These are phyloP conservation scores for Diaporthe nobilis DNA, from an alignment of 2,329 filamentous ascomycete species.

Conservation along the genomic window DNA sequence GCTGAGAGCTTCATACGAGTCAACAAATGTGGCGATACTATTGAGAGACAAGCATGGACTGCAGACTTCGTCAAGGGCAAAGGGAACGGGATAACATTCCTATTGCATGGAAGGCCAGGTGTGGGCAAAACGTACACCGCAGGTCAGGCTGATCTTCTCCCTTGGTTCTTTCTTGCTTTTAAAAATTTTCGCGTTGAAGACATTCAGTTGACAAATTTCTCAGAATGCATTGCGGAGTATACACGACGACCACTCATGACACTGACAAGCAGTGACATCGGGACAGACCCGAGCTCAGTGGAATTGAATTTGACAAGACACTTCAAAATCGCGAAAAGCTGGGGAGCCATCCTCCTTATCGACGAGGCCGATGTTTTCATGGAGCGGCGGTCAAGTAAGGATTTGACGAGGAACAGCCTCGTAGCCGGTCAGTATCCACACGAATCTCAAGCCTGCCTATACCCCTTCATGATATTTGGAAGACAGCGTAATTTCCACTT, in stretches of 20 bases:
- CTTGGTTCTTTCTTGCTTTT: too few relatives aligned
- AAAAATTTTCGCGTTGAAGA: too few relatives aligned
- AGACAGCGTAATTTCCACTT: too few relatives aligned
- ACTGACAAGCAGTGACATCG: slow-evolving; percentile 49
- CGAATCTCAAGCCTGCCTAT: too few relatives aligned
- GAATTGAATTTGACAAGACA: slow-evolving; percentile 2
- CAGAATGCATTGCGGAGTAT: slow-evolving; percentile 52
- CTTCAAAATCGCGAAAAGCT: slow-evolving; percentile 43
- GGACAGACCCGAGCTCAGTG: slow-evolving; percentile 30
- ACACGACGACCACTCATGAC: slow-evolving; percentile 50
- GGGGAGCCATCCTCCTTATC: slow-evolving; percentile 47
- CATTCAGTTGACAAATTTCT: too few relatives aligned
- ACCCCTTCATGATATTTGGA: too few relatives aligned
- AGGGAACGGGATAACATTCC: slow-evolving; percentile 20
- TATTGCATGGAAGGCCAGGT: slow-evolving; percentile 26
- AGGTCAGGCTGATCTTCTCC: slow-evolving; percentile 41
- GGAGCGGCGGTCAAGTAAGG: slow-evolving; percentile 46
- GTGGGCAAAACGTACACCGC: slow-evolving; percentile 44
- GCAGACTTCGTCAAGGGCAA: slow-evolving; percentile 36
- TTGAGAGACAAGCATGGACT: slow-evolving; percentile 29
- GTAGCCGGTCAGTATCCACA: slow-evolving; percentile 46
- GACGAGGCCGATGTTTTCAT: slow-evolving; percentile 54
- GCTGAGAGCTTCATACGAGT: slow-evolving; percentile 47
- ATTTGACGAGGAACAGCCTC: slow-evolving; percentile 50
- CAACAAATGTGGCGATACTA: slow-evolving; percentile 42